Percentiles rank a stretch among this genome's conserved stretches.
Evolutionary conservation across 805 yeast species (phyloP).

Genomic region (Yamadazyma sp.): DNA sequence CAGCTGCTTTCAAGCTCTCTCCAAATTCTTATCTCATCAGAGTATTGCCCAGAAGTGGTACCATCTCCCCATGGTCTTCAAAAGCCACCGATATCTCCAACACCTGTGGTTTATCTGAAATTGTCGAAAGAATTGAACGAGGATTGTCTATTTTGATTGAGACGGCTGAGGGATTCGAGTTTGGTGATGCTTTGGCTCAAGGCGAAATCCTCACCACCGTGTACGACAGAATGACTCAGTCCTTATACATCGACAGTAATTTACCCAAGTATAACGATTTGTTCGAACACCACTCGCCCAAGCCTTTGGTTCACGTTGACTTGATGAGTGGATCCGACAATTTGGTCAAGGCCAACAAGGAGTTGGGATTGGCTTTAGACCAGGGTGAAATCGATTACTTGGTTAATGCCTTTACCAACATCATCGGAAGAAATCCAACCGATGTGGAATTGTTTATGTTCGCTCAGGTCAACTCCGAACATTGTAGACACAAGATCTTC

Average conservation of each 20-base stretch:
- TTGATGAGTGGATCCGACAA: slow-evolving; percentile 56
- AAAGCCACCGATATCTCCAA: slow-evolving; percentile 94
- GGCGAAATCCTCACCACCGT: slow-evolving; percentile 64
- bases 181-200: slow-evolving; percentile 46
- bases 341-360: slow-evolving; percentile 72
- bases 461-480: slow-evolving; percentile 99
- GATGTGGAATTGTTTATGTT: slow-evolving; percentile 98
- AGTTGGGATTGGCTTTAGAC: slow-evolving; percentile 92
- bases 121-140: slow-evolving; percentile 84
- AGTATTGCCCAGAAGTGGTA: slow-evolving; percentile 89
- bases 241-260: slow-evolving; percentile 50
- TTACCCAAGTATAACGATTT: slow-evolving; percentile 70
- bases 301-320: slow-evolving; percentile 77
- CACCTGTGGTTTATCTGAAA: slow-evolving; percentile 76
- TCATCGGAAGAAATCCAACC: slow-evolving; percentile 85
- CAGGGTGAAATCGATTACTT: slow-evolving; percentile 89
- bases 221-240: slow-evolving; percentile 94
- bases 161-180: slow-evolving; percentile 66
- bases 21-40: slow-evolving; percentile 52
- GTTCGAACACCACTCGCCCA: slow-evolving; percentile 77
- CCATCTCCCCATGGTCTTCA: slow-evolving; percentile 98
- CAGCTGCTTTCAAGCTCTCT: slow-evolving; percentile 2
- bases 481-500: slow-evolving; percentile 98
- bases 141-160: slow-evolving; percentile 76
- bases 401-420: slow-evolving; percentile 73